Conservation (phyloP, 1,139 yeast genomes). For the Hemisphaericaspora xylanilytica region DNA sequence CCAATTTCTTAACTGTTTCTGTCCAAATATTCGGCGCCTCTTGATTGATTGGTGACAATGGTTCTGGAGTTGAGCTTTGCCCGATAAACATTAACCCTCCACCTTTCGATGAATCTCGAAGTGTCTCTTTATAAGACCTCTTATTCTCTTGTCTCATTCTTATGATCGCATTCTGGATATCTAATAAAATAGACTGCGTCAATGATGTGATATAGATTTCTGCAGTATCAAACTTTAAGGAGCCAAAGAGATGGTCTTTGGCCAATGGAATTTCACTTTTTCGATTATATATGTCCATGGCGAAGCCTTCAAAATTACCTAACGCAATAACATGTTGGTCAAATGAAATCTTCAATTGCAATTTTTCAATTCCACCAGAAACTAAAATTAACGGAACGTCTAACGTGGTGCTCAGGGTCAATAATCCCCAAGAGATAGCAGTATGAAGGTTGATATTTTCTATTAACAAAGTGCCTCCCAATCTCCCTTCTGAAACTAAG, state of each 20-base stretch:
- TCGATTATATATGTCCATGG: slow-evolving; percentile 67
- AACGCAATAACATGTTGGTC: slow-evolving; percentile 85
- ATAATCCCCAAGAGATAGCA: slow-evolving; percentile 65
- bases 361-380: slow-evolving; percentile 52
- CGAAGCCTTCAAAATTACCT: slow-evolving; percentile 47
- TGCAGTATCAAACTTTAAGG: slow-evolving; percentile 53
- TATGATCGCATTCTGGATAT: slow-evolving; percentile 67
- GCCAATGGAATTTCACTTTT: slow-evolving; percentile 44
- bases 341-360: slow-evolving; percentile 64
- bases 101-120: slow-evolving; percentile 47
- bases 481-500: slow-evolving; percentile 66
- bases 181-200: slow-evolving; percentile 78
- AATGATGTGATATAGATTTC: slow-evolving; percentile 74
- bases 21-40: slow-evolving; percentile 24
- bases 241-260: slow-evolving; percentile 63
- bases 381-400: slow-evolving; percentile 70
- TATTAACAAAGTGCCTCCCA: slow-evolving; percentile 66
- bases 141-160: slow-evolving; percentile 74
- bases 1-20: slow-evolving; percentile 41
- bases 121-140: slow-evolving; percentile 70
- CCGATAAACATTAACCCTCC: background rate
- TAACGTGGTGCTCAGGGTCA: slow-evolving; percentile 35
- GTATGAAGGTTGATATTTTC: slow-evolving; percentile 56
- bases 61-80: background rate
- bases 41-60: background rate